phyloP scores from a whole-genome alignment of 2,329 filamentous ascomycete genomes.

The Calcarisporium arbuscula region DNA sequence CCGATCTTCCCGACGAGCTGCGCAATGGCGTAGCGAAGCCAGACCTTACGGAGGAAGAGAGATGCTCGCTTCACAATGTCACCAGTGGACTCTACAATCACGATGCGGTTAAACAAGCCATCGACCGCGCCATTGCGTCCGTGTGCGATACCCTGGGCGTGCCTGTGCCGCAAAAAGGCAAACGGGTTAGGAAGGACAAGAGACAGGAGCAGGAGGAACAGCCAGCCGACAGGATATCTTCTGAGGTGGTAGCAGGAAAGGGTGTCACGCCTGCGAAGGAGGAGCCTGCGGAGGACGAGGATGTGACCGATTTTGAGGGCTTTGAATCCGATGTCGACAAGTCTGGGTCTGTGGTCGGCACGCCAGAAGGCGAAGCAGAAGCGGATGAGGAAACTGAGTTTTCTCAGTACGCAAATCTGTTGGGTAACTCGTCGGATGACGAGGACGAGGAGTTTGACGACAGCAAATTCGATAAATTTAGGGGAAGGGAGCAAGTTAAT shows the following conservation, averaged over 20 bases:
- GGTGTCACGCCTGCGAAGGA: conserved; percentile 9
- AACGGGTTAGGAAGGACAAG: conserved; percentile 24
- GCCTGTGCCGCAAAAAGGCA: conserved; percentile 35
- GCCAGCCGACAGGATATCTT: conserved; percentile 15
- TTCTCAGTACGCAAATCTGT: conserved; percentile 38
- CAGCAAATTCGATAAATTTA: conserved; percentile 22
- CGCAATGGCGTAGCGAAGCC: conserved; percentile 42
- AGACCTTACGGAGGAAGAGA: conserved; percentile 46
- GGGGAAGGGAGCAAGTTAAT: conserved; percentile 28
- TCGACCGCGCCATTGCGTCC: conserved; percentile 41
- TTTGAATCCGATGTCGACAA: conserved; percentile 25
- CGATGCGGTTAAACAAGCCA: conserved; percentile 41
- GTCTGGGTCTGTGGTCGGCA: conserved; percentile 13
- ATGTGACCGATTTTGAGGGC: conserved; percentile 30
- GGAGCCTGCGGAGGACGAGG: conserved; percentile 17
- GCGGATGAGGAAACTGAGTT: conserved; percentile 26
- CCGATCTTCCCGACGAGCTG: conserved; percentile 43
- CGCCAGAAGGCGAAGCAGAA: conserved; percentile 18
- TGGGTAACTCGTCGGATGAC: conserved; percentile 38
- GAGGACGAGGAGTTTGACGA: conserved; percentile 33
- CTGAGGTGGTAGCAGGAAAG: not conserved
- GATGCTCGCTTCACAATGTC: conserved; percentile 48
- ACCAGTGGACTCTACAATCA: conserved; percentile 52
- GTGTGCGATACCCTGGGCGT: conserved; percentile 45
- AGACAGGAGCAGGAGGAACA: conserved; percentile 24